These are phyloP conservation scores for Corinectria fuckeliana DNA, from an alignment of 2,329 filamentous ascomycete species.

Conservation along the genomic window DNA sequence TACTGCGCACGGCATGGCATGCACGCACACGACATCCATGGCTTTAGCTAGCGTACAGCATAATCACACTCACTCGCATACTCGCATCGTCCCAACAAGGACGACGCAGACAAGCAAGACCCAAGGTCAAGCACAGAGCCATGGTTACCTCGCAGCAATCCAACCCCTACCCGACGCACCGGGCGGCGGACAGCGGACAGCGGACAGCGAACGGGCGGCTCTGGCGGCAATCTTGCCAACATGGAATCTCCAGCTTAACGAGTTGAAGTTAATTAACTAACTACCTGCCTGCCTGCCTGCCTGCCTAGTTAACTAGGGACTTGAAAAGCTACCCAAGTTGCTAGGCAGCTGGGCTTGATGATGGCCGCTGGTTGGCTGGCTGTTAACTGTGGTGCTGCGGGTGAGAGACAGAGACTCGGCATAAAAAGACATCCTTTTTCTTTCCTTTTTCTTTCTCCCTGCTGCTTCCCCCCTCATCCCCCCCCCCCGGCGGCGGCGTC, in stretches of 20 bases:
- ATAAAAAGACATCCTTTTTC: neutral
- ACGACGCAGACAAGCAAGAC: neutral
- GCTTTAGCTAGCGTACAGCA: too few species aligned
- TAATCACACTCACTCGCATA: neutral
- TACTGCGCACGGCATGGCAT: slow-evolving; percentile 8
- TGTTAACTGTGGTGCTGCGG: too few species aligned
- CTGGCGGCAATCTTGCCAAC: slow-evolving; percentile 32
- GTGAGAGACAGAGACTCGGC: neutral
- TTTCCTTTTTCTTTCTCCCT: slow-evolving; percentile 23
- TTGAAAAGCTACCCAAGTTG: too few species aligned
- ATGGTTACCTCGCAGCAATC: slow-evolving; percentile 20
- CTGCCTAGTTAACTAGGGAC: too few species aligned
- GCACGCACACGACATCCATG: too few species aligned
- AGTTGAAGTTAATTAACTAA: too few species aligned
- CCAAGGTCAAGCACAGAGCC: slow-evolving; percentile 19
- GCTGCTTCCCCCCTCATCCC: slow-evolving; percentile 9
- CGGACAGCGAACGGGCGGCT: too few species aligned
- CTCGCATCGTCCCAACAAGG: slow-evolving; percentile 3
- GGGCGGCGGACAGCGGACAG: slow-evolving; percentile 13
- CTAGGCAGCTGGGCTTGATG: too few species aligned
- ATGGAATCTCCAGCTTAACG: too few species aligned
- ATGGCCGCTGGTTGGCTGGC: neutral
- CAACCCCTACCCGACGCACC: slow-evolving; percentile 20
- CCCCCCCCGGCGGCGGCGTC: neutral
- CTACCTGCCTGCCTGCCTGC: too few species aligned